These are phyloP conservation scores for Hondaea fermentalgiana DNA, from an alignment of 108 stramenopile genomes.

Conservation along the genomic window DNA sequence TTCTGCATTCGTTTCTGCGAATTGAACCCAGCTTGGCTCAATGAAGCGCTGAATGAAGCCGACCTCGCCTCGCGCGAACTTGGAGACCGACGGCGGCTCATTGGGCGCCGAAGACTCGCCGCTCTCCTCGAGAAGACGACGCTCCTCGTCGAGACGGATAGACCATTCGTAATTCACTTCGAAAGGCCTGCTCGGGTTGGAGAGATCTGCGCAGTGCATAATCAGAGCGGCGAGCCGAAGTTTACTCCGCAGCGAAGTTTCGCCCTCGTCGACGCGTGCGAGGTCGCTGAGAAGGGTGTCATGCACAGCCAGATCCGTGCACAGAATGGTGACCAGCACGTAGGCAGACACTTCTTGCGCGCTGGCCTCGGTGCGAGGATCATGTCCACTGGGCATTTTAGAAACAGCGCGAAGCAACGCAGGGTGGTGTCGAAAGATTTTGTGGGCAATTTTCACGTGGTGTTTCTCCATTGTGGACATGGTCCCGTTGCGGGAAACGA, in stretches of 20 bases:
- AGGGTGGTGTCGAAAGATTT: background rate
- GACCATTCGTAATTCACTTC: background rate
- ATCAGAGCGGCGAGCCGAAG: background rate
- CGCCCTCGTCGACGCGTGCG: background rate
- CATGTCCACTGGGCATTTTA: background rate
- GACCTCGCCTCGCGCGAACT: background rate
- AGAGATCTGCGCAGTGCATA: background rate
- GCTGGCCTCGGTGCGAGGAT: background rate
- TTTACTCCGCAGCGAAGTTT: background rate
- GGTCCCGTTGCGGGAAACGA: background rate
- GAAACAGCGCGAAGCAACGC: background rate
- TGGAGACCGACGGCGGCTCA: background rate
- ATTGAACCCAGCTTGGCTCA: background rate
- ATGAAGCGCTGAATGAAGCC: background rate
- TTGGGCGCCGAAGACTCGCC: background rate
- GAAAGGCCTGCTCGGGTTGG: background rate
- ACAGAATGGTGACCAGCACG: background rate
- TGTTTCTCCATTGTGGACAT: background rate
- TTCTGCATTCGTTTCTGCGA: background rate
- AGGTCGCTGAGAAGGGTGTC: background rate
- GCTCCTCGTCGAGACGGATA: background rate
- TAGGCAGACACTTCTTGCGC: background rate
- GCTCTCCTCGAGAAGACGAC: background rate
- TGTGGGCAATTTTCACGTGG: background rate
- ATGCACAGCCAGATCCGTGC: constrained; percentile 6